Evolutionary conservation across 129 eudicot species (phyloP), one percentile per base, ranked within the genome.

Genomic region (Ambrosia trifida): DNA sequence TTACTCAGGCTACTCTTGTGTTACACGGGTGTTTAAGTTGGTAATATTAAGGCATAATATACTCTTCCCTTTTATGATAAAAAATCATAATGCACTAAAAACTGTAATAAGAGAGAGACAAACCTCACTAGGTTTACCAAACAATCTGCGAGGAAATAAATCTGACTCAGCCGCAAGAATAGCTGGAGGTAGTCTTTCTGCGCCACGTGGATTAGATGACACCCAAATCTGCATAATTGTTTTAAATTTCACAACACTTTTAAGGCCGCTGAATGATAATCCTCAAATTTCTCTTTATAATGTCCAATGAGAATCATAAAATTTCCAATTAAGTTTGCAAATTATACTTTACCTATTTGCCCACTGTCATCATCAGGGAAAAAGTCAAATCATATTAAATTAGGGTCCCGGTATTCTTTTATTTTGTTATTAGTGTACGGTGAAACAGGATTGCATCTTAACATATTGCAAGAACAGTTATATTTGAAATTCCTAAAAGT

Each of bases 71-170:
- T 45, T 67, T 28, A 30, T 67, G 58, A 31, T 52, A 11, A 32
- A 47, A 64, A 31, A 43, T 58, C 16, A 41, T 28, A 7, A 14
- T 13, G 56, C 3, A 59, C 12, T 35, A 20, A 14, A 54, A 18
- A 30, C 19, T 66, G 11, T 53, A 35, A 50, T 8, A 50, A 32
- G 12, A 58, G 58, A 74, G 24, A 30, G 38, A 62, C 82, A 64
- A 57, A 87, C 97, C 95, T 91, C 97, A 61, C 85, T 86, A 45
- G 97, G 96, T 19, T 72, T 69, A 64, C 97, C 97, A 83, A 67
- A 86, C 69, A 92, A 84, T 79, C 91, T 83, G 70, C 84, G 89
- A 65, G 63, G 93, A 72, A 64, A 88, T 18, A 88, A 72, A 79
- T 91, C 97, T 60, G 98, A 89, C 35, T 85, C 83, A 53, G 91